Evolutionary conservation across 2,329 filamentous ascomycete species (phyloP).

Genomic region (Phialocephala subalpina): DNA sequence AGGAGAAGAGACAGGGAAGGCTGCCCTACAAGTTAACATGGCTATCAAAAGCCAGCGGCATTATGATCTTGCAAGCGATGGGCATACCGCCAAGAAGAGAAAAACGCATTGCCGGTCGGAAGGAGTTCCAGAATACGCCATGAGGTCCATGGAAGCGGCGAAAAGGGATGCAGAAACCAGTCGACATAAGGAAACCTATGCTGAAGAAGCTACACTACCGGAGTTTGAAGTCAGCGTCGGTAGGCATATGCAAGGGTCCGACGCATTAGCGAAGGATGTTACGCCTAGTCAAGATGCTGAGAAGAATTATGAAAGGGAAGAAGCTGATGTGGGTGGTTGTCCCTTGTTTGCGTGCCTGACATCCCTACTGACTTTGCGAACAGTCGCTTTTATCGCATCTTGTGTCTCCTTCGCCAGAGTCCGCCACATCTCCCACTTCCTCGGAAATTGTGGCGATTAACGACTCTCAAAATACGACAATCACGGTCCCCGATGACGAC

Average conservation of each 20-base stretch:
- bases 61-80: too few relatives aligned
- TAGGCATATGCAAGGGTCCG: too few relatives aligned
- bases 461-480: slow-evolving; percentile 35
- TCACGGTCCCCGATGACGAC: slow-evolving; percentile 35
- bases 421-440: neutral
- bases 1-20: neutral
- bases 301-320: neutral
- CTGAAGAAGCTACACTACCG: too few relatives aligned
- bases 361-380: neutral
- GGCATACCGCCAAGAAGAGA: neutral
- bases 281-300: neutral
- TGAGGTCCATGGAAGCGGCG: too few relatives aligned
- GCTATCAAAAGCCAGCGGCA: too few relatives aligned
- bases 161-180: too few relatives aligned
- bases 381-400: neutral
- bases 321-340: neutral
- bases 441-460: neutral
- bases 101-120: too few relatives aligned
- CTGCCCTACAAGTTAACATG: neutral
- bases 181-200: too few relatives aligned
- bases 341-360: neutral
- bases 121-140: neutral
- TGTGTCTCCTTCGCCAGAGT: neutral
- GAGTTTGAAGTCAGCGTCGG: too few relatives aligned
- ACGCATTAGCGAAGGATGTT: neutral